These are phyloP conservation scores for Xanthoceras sorbifolium DNA, from an alignment of 345 rosid species.

Conservation along the genomic window DNA sequence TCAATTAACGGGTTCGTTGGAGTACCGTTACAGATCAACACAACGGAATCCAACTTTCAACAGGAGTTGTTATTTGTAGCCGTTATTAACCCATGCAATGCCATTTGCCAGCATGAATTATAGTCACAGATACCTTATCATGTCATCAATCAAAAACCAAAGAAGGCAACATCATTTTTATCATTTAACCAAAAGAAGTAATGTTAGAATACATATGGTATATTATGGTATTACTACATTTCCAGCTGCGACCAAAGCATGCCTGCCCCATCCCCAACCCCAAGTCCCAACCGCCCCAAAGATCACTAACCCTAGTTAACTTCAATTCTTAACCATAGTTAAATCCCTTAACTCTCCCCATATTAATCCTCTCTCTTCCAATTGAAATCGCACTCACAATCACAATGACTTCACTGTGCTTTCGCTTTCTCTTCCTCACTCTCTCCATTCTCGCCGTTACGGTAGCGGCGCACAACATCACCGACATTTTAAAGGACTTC, in stretches of 20 bases:
- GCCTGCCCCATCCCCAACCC: slow-evolving; percentile 41
- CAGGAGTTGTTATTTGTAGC: not conserved
- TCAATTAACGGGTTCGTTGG: not conserved
- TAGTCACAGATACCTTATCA: not conserved
- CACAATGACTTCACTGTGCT: slow-evolving; percentile 41
- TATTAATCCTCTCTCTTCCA: slow-evolving; percentile 9
- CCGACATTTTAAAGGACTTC: slow-evolving; percentile 61
- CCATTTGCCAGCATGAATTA: not conserved
- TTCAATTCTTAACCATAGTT: slow-evolving; percentile 22
- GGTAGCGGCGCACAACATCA: slow-evolving; percentile 64
- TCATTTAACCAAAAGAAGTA: slow-evolving; percentile 23
- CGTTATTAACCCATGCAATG: not conserved
- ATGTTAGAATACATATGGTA: not conserved
- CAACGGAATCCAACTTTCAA: slow-evolving; percentile 2
- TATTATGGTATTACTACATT: slow-evolving; percentile 13
- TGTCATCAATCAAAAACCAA: not conserved
- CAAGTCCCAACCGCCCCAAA: slow-evolving; percentile 25
- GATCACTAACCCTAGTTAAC: slow-evolving; percentile 28
- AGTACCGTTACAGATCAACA: not conserved
- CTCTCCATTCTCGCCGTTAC: slow-evolving; percentile 34
- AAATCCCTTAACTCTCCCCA: slow-evolving; percentile 1
- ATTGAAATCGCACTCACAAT: slow-evolving; percentile 14
- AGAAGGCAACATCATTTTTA: slow-evolving; percentile 11
- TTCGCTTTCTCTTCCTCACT: slow-evolving; percentile 31
- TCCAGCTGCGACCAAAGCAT: slow-evolving; percentile 50